Base-by-base conservation (phyloP, 176 grass and related monocot genomes). In the Thalia dealbata region DNA sequence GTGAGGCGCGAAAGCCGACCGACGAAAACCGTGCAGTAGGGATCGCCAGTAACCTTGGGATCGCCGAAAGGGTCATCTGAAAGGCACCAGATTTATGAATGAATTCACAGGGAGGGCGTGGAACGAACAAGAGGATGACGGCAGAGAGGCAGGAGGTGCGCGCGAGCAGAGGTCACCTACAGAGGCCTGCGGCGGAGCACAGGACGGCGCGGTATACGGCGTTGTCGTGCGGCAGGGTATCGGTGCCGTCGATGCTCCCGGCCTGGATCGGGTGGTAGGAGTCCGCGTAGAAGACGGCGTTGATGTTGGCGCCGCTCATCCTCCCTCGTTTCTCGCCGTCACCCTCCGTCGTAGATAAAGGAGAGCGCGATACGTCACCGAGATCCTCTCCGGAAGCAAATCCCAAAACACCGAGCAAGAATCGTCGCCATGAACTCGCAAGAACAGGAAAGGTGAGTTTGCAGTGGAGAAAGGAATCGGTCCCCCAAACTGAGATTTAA, bases 181-280 rank as follows among this genome's bases (percentile, higher is more conserved):
- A 97, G 78, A 97, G 93, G 83, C 82, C 82, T 55, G 89, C 81
- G 45, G 64, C 61, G 79, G 89, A 97, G 85, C 89, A 97, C 73
- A 97, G 79, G 48, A 84, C 82, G 69, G 93, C 89, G 70, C 93
- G 87, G 78, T 90, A 88, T 78, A 90, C 65, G 82, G 80, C 93
- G 81, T 92, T 92, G 81, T 97, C 89, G 61, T 97, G 93, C 51
- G 89, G 89, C 35, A 88, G 89, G 81, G 82, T 50, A 78, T 97
- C 93, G 64, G 93, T 97, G 75, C 93, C 93, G 78, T 97, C 89
- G 84, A 97, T 97, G 87, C 93, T 97, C 35, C 93, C 89, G 2
- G 87, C 87, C 80, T 97, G 93, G 75, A 92, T 86, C 42, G 93
- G 93, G 79, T 92, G 87, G 85, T 97, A 97, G 65, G 75, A 71